Evolutionary conservation across 192 early-diverging fungal genomes (phyloP), one percentile per base, ranked within the genome.

Genomic region (Coemansia sp.): DNA sequence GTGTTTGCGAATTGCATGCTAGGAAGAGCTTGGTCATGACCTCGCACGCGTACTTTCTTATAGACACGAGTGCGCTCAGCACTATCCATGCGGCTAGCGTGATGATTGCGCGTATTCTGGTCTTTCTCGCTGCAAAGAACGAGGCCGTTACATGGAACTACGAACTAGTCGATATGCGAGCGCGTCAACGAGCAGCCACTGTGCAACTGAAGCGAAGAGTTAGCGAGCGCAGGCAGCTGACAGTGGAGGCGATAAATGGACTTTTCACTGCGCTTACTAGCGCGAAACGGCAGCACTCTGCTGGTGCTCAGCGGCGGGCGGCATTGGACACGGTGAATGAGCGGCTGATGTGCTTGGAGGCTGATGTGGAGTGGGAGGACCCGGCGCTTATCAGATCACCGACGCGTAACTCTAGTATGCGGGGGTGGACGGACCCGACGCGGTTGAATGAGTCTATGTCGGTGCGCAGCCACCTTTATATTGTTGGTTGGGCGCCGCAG

Each of bases 321-420:
- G 52, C 39, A 21, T 57, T 75, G 52, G 64, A 33, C 2, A 66
- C 70, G 0, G n/a, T 82, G 56, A 67, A 55, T 25, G 65, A 69
- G 47, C 70, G 79, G 14, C 48, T 82, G 31, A 82, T 76, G 73
- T 76, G 79, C 47, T 20, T 82, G 16, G 79, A 82, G 45, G 69
- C 79, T 0, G 79, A 82, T 43, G 70, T 82, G 9, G 79, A 82
- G 65, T 82, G 79, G 79, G 73, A 73, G 7, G 79, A 82, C 26
- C 79, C 79, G 8, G 73, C 79, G 2, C 35, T 76, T 36, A 76
- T 82, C 68, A 66, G 73, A 58, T 82, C 79, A 47, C 79, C 79
- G 0, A 69, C 66, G 21, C 62, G 69, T 8, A 59, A 43, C 13
- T 16, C 56, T 2, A 35, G 59, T 10, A 31, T 55, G 36, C 73